Conservation (phyloP, 768 basidiomycete species). For the Cystofilobasidium capitatum region DNA sequence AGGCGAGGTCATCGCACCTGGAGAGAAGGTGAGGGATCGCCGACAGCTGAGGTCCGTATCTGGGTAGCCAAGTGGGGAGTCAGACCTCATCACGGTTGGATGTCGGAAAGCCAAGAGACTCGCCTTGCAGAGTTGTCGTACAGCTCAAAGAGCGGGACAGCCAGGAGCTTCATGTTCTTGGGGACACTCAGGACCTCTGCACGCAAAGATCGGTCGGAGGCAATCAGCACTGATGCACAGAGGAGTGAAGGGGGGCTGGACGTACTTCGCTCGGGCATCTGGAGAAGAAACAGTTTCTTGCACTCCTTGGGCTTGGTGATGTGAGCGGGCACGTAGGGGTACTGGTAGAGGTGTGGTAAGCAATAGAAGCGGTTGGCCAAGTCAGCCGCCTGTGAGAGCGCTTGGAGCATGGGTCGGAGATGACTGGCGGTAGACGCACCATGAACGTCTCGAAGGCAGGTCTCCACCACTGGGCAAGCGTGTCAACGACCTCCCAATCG, state of each 20-base stretch:
- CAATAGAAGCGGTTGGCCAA: no score
- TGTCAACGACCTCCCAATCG: conserved; percentile 90
- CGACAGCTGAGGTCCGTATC: conserved; percentile 85
- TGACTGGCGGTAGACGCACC: conserved; percentile 48
- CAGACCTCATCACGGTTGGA: not conserved
- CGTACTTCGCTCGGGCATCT: conserved; percentile 89
- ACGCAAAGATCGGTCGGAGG: not conserved
- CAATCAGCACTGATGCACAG: not conserved
- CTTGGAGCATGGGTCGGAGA: no score
- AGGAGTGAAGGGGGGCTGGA: no score
- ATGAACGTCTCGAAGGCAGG: conserved; percentile 88
- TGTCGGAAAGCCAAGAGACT: not conserved
- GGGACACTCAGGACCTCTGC: conserved; percentile 92
- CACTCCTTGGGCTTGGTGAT: conserved; percentile 96
- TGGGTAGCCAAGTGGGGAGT: conserved; percentile 30
- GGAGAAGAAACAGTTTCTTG: conserved; percentile 89
- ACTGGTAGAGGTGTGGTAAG: conserved; percentile 45
- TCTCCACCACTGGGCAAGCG: conserved; percentile 96
- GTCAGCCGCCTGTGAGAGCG: no score
- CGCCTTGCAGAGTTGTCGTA: conserved; percentile 93
- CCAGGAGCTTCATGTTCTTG: conserved; percentile 85
- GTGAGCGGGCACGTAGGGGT: conserved; percentile 88
- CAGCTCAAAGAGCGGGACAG: conserved; percentile 74
- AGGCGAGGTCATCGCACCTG: not conserved
- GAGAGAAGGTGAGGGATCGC: conserved; percentile 78